Conservation (phyloP, 352 stramenopile species). For the Phytophthora boehmeriae region DNA sequence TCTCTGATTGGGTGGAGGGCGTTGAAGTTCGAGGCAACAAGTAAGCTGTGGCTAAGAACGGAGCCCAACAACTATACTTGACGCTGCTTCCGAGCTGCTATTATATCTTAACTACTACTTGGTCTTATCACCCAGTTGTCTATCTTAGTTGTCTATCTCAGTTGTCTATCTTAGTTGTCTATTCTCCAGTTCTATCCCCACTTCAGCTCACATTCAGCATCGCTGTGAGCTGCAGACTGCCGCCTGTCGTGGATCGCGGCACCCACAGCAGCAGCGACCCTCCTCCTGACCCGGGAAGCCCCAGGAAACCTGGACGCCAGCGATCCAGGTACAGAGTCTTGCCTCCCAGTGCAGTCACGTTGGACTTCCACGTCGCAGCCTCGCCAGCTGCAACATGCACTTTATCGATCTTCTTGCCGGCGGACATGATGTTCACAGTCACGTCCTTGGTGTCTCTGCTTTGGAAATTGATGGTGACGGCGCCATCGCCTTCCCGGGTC, state of each 20-base stretch:
- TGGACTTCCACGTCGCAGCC: constrained; percentile 30
- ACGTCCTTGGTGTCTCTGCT: constrained; percentile 38
- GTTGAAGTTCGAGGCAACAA: too few relatives aligned
- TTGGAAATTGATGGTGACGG: constrained; percentile 27
- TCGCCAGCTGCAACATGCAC: constrained; percentile 24
- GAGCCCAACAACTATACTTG: too few relatives aligned
- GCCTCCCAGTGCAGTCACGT: constrained; percentile 22
- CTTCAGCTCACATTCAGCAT: constrained; percentile 22
- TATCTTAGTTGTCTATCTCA: too few relatives aligned
- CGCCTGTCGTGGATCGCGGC: constrained; percentile 16
- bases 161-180: too few relatives aligned
- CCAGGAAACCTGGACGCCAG: constrained; percentile 35
- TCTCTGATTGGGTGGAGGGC: too few relatives aligned
- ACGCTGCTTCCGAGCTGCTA: too few relatives aligned
- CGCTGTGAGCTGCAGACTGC: constrained; percentile 18
- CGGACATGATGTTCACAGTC: constrained; percentile 38
- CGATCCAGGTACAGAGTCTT: constrained; percentile 46
- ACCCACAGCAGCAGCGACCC: constrained; percentile 40
- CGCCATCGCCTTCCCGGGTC: constrained; percentile 25
- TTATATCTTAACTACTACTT: too few relatives aligned
- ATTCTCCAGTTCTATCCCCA: too few relatives aligned
- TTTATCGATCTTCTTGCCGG: constrained; percentile 24
- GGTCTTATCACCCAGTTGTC: too few relatives aligned
- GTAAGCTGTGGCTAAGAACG: too few relatives aligned
- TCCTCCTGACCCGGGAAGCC: constrained; percentile 28